Conservation (phyloP, 1,284 basidiomycete species). For the Apiotrichum siamense region DNA sequence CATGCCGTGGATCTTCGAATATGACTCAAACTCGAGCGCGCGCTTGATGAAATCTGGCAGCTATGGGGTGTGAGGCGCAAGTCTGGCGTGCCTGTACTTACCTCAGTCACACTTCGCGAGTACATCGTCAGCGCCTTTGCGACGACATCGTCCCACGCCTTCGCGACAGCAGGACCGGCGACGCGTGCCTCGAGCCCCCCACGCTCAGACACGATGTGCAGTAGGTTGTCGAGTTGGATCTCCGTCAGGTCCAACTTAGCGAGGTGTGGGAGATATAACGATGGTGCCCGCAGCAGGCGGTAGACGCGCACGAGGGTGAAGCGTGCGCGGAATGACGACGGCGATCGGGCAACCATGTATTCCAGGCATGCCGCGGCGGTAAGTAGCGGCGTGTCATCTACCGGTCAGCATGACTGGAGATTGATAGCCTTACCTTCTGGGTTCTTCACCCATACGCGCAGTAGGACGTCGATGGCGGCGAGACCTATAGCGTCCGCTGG, state of each 20-base stretch:
- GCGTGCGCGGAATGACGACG: constrained; percentile 21
- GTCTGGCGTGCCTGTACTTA: constrained; percentile 11
- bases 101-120: constrained; percentile 22
- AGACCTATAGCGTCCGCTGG: constrained; percentile 33
- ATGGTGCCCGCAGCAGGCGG: constrained; percentile 29
- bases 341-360: constrained; percentile 23
- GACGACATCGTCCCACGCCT: constrained; percentile 17
- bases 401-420: neutral
- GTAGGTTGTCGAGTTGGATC: constrained; percentile 36
- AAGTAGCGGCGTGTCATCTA: constrained; percentile 16
- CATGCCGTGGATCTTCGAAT: constrained; percentile 28
- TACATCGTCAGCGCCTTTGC: constrained; percentile 30
- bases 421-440: neutral
- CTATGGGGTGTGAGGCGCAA: constrained; percentile 11
- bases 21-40: constrained; percentile 34
- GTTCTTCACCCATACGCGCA: constrained; percentile 17
- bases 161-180: constrained; percentile 4
- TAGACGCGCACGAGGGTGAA: constrained; percentile 32
- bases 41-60: constrained; percentile 37
- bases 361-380: constrained; percentile 20
- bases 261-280: constrained; percentile 16
- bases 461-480: constrained; percentile 23
- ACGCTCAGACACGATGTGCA: constrained; percentile 29
- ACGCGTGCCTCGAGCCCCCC: constrained; percentile 23
- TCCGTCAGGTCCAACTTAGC: constrained; percentile 24